Evolutionary conservation across 139 green algal species (phyloP).

Genomic region (Ettlia oleoabundans): DNA sequence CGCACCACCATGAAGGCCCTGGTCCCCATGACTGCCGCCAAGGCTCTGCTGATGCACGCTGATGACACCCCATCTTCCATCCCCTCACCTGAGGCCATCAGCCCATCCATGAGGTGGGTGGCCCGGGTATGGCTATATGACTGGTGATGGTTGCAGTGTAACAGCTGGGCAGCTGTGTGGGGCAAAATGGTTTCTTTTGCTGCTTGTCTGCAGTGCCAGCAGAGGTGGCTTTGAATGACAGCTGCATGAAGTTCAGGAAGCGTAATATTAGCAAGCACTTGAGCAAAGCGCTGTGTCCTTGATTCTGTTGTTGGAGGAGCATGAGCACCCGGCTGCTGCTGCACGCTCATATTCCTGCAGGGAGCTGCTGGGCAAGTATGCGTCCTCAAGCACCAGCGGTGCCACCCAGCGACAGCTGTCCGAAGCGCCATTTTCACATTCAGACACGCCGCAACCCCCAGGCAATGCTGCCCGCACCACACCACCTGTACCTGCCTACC

Average conservation of each 20-base stretch:
- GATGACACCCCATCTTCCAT: constrained; percentile 29
- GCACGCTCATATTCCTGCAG: constrained; percentile 3
- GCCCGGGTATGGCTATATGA: no score
- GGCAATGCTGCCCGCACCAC: not conserved
- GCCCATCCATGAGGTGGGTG: constrained; percentile 43
- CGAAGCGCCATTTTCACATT: not conserved
- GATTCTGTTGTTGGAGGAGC: no score
- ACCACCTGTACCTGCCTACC: constrained; percentile 19
- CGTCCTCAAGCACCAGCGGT: not conserved
- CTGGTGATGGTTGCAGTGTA: no score
- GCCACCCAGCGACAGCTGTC: not conserved
- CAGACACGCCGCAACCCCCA: not conserved
- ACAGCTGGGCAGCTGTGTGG: no score
- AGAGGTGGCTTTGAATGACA: no score
- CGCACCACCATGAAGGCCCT: constrained; percentile 28
- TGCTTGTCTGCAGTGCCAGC: no score
- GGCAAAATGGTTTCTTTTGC: no score
- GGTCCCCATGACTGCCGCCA: constrained; percentile 35
- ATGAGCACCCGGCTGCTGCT: no score
- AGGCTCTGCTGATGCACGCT: constrained; percentile 8
- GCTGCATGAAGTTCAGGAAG: no score
- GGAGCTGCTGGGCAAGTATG: constrained; percentile 53
- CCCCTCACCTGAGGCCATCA: constrained; percentile 40
- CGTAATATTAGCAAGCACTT: no score
- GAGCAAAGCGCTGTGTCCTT: not conserved